These are phyloP conservation scores for Mimosa pudica DNA, from an alignment of 306 rosid genomes.

Conservation along the genomic window DNA sequence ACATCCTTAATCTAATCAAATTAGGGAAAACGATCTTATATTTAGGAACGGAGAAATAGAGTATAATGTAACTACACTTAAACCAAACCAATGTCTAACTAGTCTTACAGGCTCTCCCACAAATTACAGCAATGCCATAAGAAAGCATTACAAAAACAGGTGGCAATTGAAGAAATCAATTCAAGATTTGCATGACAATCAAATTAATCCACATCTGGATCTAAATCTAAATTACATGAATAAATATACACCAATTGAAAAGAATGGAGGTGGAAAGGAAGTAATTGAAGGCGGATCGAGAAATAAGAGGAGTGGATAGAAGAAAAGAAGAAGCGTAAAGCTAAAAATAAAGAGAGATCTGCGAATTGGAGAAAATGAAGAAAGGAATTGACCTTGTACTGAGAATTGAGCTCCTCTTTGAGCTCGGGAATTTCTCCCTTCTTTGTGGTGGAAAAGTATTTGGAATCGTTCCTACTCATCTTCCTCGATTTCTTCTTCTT, in stretches of 20 bases:
- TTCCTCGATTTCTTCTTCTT: conserved; percentile 19
- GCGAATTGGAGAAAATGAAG: neutral
- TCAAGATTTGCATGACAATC: neutral
- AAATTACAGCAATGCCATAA: neutral
- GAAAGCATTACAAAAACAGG: conserved; percentile 3
- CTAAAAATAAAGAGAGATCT: conserved; percentile 38
- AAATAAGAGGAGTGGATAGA: conserved; percentile 1
- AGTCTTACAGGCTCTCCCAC: neutral
- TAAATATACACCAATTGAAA: neutral
- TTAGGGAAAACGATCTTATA: too few relatives aligned
- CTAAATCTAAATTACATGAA: neutral
- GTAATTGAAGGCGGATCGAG: conserved; percentile 27
- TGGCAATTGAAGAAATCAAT: conserved; percentile 6
- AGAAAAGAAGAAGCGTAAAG: neutral
- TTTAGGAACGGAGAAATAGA: too few relatives aligned
- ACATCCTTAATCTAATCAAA: too few relatives aligned
- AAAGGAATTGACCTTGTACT: conserved; percentile 73
- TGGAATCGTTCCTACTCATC: conserved; percentile 99
- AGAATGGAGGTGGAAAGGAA: neutral
- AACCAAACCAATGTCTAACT: neutral
- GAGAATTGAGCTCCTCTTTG: conserved; percentile 99
- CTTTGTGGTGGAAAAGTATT: conserved; percentile 98
- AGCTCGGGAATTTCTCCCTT: conserved; percentile 99
- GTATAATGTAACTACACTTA: neutral
- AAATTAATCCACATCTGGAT: conserved; percentile 23